These are phyloP conservation scores for Colletotrichum sp. DNA, from an alignment of 2,329 filamentous ascomycete genomes.

Conservation along the genomic window DNA sequence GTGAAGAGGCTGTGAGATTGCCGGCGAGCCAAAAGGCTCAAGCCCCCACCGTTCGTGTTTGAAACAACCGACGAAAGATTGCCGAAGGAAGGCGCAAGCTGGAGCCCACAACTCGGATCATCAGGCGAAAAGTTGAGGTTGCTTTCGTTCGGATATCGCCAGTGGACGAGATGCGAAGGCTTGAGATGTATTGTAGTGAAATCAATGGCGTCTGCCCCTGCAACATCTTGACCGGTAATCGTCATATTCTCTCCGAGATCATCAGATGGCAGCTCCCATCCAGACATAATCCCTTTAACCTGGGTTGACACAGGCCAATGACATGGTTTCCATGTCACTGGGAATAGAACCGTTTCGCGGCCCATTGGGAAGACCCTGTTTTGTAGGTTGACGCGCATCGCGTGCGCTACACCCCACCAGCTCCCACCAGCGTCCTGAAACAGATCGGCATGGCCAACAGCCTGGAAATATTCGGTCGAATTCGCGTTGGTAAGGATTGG, in stretches of 20 bases:
- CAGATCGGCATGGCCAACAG: not conserved
- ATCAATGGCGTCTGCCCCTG: not conserved
- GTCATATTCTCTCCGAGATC: not conserved
- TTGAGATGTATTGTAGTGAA: not conserved
- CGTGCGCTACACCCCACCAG: not conserved
- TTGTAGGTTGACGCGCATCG: not conserved
- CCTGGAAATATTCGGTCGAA: not conserved
- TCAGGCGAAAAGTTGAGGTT: not conserved
- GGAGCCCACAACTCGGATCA: not conserved
- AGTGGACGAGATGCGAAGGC: not conserved
- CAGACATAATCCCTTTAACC: not conserved
- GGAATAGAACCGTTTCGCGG: not conserved
- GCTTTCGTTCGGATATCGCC: not conserved
- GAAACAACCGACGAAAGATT: not conserved
- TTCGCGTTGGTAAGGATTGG: not conserved
- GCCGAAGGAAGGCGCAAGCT: not conserved
- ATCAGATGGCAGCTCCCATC: not conserved
- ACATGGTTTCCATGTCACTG: not conserved
- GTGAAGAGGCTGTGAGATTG: not conserved
- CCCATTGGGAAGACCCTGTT: not conserved
- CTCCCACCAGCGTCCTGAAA: not conserved
- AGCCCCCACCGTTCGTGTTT: fast-evolving
- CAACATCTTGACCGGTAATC: not conserved
- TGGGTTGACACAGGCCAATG: not conserved
- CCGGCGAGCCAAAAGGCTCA: not conserved